A percentile compares a stretch with the other conserved stretches of the same genome.
phyloP scores from a whole-genome alignment of 2,329 filamentous ascomycete genomes.

The Mariannaea sp. region DNA sequence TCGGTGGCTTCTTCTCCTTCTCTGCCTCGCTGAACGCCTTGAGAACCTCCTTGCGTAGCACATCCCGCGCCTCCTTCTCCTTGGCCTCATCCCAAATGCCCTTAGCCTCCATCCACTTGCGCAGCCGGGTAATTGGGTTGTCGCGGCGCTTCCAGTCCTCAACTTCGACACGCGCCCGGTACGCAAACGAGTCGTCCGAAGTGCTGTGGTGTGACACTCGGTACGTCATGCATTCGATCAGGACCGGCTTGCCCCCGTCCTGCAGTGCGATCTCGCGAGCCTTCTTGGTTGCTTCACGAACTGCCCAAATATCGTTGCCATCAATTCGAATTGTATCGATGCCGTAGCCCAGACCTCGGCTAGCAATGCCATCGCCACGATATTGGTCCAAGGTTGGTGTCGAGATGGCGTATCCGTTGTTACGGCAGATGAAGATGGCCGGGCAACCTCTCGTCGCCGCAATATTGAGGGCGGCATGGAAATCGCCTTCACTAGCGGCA shows the following conservation, averaged over 20 bases:
- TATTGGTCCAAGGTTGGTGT: constrained; percentile 92
- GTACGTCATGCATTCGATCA: constrained; percentile 97
- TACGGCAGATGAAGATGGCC: constrained; percentile 87
- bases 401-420: constrained; percentile 91
- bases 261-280: constrained; percentile 79
- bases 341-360: constrained; percentile 85
- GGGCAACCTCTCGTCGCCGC: constrained; percentile 88
- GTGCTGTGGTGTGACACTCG: constrained; percentile 98
- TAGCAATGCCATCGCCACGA: constrained; percentile 87
- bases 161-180: constrained; percentile 90
- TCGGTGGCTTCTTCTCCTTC: constrained; percentile 76
- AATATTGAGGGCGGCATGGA: constrained; percentile 89
- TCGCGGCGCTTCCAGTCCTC: constrained; percentile 93
- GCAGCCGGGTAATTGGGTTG: constrained; percentile 81
- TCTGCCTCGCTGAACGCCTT: constrained; percentile 85
- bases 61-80: constrained; percentile 73
- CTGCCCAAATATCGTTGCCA: constrained; percentile 92
- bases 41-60: constrained; percentile 74
- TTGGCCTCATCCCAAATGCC: constrained; percentile 83
- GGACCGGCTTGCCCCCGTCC: constrained; percentile 78
- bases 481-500: constrained; percentile 88
- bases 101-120: constrained; percentile 88
- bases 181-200: constrained; percentile 95
- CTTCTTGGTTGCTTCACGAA: constrained; percentile 76
- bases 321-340: constrained; percentile 92